Evolutionary conservation across 805 yeast species (phyloP).

Genomic region (Saturnispora sanitii): DNA sequence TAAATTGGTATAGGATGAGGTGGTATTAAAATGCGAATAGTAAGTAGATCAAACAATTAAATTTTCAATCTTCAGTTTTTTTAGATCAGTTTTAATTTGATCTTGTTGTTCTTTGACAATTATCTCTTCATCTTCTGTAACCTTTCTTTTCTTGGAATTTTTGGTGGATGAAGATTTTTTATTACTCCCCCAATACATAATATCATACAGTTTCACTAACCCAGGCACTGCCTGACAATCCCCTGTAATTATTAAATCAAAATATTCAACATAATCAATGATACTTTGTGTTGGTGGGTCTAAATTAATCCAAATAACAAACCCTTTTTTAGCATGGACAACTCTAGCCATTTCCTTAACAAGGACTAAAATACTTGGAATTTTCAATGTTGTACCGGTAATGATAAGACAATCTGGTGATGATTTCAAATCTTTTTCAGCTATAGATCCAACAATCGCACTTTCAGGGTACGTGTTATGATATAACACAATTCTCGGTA

Average conservation of each 20-base stretch:
- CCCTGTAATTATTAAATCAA: slow-evolving; percentile 53
- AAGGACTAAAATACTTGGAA: slow-evolving; percentile 59
- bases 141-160: slow-evolving; percentile 4
- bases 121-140: not conserved
- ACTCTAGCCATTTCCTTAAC: slow-evolving; percentile 51
- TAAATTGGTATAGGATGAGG: not conserved
- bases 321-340: slow-evolving; percentile 47
- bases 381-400: slow-evolving; percentile 78
- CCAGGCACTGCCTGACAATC: slow-evolving; percentile 52
- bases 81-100: too few species aligned
- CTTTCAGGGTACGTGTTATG: slow-evolving; percentile 81
- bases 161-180: slow-evolving; percentile 11
- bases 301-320: slow-evolving; percentile 51
- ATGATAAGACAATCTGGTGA: slow-evolving; percentile 72
- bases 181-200: slow-evolving; percentile 11
- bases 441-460: slow-evolving; percentile 70
- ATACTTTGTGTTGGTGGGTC: slow-evolving; percentile 45
- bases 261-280: slow-evolving; percentile 38
- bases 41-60: too few species aligned
- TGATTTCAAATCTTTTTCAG: slow-evolving; percentile 52
- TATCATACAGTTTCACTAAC: slow-evolving; percentile 19
- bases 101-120: too few species aligned
- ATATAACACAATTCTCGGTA: slow-evolving; percentile 62
- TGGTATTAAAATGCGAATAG: not conserved
- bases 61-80: too few species aligned